Conservation (phyloP, 148 eudicot genomes). For the Camellia lanceoleosa region DNA sequence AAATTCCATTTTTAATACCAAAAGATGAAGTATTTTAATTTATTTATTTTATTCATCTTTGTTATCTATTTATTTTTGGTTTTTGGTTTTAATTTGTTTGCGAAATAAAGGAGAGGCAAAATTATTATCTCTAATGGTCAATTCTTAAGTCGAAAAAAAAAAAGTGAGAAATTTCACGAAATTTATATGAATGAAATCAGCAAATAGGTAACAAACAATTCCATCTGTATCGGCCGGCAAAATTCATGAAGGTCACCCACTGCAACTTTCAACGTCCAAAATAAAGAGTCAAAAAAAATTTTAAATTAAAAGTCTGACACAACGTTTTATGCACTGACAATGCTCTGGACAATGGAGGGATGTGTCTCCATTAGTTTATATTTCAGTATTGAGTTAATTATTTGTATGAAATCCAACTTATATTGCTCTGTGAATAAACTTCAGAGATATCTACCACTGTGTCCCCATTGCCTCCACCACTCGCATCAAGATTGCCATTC, state of each 20-base stretch:
- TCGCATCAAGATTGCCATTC: slow-evolving; percentile 99
- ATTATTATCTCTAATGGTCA: not conserved
- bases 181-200: not conserved
- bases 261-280: not conserved
- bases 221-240: not conserved
- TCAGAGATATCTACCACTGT: slow-evolving; percentile 63
- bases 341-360: not conserved
- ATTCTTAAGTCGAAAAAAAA: not conserved
- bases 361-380: not conserved
- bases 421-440: not conserved
- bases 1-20: not conserved
- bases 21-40: not conserved
- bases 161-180: not conserved
- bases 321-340: not conserved
- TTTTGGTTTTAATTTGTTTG: not conserved
- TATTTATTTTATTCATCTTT: no score
- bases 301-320: not conserved
- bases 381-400: not conserved
- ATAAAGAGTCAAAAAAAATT: not conserved
- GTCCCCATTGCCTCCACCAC: slow-evolving; percentile 99
- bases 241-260: not conserved
- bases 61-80: not conserved
- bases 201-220: not conserved
- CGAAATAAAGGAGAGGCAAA: not conserved
- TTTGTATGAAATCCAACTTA: not conserved